Conservation (phyloP, 495 filamentous ascomycete genomes). For the Penicillium nucicola region DNA sequence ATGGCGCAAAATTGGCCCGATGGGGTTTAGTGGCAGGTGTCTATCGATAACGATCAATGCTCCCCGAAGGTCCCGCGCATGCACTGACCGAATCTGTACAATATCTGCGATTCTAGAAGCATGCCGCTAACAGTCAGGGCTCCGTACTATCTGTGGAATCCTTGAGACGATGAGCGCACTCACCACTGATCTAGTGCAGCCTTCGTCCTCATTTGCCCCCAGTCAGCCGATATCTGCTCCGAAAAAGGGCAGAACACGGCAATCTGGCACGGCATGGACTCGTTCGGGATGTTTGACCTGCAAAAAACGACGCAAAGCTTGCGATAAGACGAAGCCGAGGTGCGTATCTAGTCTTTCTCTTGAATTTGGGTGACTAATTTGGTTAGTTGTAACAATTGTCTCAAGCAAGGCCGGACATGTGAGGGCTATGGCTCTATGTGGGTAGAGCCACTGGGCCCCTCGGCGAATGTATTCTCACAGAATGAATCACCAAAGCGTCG, state of each 20-base stretch:
- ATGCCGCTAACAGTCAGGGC: not conserved
- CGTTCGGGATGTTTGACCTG: constrained; percentile 44
- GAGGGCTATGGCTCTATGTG: constrained; percentile 47
- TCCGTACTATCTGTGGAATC: not conserved
- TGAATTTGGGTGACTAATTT: not conserved
- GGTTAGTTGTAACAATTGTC: constrained; percentile 39
- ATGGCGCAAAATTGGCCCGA: not conserved
- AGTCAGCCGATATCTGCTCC: not conserved
- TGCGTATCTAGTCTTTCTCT: constrained; percentile 6
- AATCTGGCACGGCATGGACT: constrained; percentile 40
- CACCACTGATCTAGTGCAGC: constrained; percentile 7
- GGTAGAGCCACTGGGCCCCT: constrained; percentile 37
- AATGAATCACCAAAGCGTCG: constrained; percentile 25
- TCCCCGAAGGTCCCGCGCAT: not conserved
- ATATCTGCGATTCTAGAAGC: constrained; percentile 1
- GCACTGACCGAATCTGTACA: not conserved
- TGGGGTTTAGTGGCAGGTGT: not conserved
- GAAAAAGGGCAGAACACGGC: constrained; percentile 26
- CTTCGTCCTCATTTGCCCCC: constrained; percentile 3
- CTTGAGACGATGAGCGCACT: constrained; percentile 14
- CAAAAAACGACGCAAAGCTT: constrained; percentile 43
- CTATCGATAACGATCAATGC: constrained; percentile 6
- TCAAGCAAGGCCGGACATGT: constrained; percentile 36
- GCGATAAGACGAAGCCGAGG: constrained; percentile 45
- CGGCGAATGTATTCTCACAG: constrained; percentile 29